A percentile compares a stretch with the other conserved stretches of the same genome.
Conservation (phyloP, 2,329 filamentous ascomycete genomes). For the Hysterium pulicare region DNA sequence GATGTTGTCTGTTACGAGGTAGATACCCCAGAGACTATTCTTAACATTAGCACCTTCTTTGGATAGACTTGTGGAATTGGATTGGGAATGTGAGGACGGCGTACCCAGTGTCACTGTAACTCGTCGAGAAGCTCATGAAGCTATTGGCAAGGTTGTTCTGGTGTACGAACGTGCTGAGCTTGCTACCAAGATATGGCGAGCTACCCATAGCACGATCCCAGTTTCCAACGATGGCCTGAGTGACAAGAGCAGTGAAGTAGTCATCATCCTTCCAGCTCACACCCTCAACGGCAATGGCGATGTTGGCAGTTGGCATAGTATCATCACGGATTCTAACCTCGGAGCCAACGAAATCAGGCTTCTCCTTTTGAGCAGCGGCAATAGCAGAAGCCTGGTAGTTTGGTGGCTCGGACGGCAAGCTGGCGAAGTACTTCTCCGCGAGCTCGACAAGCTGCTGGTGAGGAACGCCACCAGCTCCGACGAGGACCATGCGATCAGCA, state of each 20-base stretch:
- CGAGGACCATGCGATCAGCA: slow-evolving; percentile 98
- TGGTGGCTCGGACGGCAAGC: slow-evolving; percentile 71
- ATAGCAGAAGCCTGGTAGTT: slow-evolving; percentile 69
- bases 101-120: slow-evolving; percentile 98
- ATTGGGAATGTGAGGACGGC: slow-evolving; percentile 29
- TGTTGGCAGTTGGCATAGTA: slow-evolving; percentile 92
- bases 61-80: neutral
- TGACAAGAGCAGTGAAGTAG: slow-evolving; percentile 97
- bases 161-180: slow-evolving; percentile 92
- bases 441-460: slow-evolving; percentile 93
- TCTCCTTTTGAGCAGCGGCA: slow-evolving; percentile 73
- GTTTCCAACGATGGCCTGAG: slow-evolving; percentile 98
- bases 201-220: slow-evolving; percentile 99
- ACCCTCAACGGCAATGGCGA: slow-evolving; percentile 97
- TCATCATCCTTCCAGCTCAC: slow-evolving; percentile 99
- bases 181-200: slow-evolving; percentile 95
- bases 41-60: slow-evolving; percentile 23
- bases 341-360: slow-evolving; percentile 93
- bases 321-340: slow-evolving; percentile 95
- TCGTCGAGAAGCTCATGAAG: slow-evolving; percentile 99
- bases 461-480: slow-evolving; percentile 88
- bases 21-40: slow-evolving; percentile 95
- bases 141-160: slow-evolving; percentile 96
- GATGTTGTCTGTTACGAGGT: slow-evolving; percentile 88
- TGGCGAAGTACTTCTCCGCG: slow-evolving; percentile 91